These are phyloP conservation scores for Rhododendron ovatum DNA, from an alignment of 148 eudicot genomes.

Conservation along the genomic window DNA sequence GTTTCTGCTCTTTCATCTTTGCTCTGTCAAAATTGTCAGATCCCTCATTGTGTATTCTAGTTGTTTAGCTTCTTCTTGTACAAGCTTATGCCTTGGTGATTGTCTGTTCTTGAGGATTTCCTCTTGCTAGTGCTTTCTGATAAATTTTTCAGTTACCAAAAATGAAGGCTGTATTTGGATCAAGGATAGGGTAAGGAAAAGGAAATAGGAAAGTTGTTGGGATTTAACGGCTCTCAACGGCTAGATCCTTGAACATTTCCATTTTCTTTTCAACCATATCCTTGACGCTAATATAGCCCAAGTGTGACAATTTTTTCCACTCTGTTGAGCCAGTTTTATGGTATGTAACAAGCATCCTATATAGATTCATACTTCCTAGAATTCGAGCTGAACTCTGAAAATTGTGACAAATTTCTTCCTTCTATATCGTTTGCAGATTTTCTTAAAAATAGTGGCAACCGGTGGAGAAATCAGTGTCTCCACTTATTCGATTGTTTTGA, in stretches of 20 bases:
- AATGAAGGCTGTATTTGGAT: neutral
- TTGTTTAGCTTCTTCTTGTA: neutral
- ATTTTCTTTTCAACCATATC: neutral
- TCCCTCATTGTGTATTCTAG: neutral
- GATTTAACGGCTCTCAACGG: neutral
- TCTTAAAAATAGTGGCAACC: slow-evolving; percentile 72
- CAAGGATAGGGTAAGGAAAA: neutral
- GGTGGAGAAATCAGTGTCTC: slow-evolving; percentile 60
- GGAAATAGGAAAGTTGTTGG: neutral
- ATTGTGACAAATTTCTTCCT: neutral
- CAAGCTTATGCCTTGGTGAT: neutral
- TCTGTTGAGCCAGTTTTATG: neutral
- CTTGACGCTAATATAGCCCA: neutral
- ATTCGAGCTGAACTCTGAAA: neutral
- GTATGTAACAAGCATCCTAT: neutral
- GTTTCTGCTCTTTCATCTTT: neutral
- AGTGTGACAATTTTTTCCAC: neutral
- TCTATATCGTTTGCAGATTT: slow-evolving; percentile 47
- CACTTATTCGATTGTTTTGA: slow-evolving; percentile 70
- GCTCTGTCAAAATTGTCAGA: neutral
- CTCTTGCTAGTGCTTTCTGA: neutral
- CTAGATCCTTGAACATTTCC: neutral
- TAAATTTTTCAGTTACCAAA: neutral
- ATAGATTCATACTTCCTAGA: neutral
- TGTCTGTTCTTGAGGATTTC: neutral